Base-by-base conservation (phyloP, 441 rosid genomes). In the Bruguiera hainesii region DNA sequence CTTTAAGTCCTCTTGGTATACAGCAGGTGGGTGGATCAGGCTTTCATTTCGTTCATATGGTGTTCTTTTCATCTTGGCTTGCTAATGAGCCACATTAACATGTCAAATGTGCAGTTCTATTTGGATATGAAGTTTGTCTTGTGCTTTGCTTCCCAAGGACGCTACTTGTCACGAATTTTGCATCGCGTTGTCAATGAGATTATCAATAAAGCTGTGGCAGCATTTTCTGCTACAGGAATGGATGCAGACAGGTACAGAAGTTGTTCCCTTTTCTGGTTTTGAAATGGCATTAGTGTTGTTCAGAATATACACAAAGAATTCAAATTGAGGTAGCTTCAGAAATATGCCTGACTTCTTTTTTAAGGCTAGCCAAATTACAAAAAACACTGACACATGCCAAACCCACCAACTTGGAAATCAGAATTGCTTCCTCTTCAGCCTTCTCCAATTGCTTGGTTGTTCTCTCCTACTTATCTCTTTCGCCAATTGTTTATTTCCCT, bases 141-240 rank as follows among this genome's bases (percentile, higher is more conserved):
- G 39, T 85, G 86, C 88, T 96, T 96, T 76, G 94, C 99, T 68
- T 85, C 94, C 71, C 98, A 90, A 88, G 97, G 99, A 51, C 98
- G 98, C 29, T 96, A 89, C 83, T 79, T 96, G 60, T 96, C 99
- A n/a, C 79, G 98, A 75, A 93, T 90, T 78, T 79, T 96, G 84
- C 92, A 88, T 59, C 80, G 98, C 49, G 97, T 84, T 48, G 87
- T 92, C 71, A 90, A 90, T 53, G 99, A 96, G 63, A 91, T 93
- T 67, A 91, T 93, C 68, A 71, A 86, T 37, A 96, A 83, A 84
- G 97, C 96, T 67, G 70, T 96, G 71, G 81, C 86, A 55, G 96
- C 93, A 65, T 88, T 90, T 83, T 70, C 90, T 73, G 86, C 97
- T 62, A 88, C 97, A 21, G 97, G 97, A 71, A 85, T 90, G 58